These are phyloP conservation scores for Fusarium secorum DNA, from an alignment of 2,329 filamentous ascomycete species.

Conservation along the genomic window DNA sequence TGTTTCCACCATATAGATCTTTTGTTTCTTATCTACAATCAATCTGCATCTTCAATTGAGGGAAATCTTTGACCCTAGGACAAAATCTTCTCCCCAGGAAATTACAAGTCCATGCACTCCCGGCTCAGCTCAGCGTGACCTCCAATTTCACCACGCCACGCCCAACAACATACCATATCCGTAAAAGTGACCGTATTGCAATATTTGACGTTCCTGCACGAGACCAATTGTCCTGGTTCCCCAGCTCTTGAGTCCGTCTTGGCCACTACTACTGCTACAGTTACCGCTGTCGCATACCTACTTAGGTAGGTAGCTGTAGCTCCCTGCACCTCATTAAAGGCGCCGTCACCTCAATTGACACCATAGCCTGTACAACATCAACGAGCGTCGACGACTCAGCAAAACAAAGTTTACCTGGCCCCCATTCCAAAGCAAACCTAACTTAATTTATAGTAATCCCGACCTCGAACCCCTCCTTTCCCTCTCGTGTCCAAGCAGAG, in stretches of 20 bases:
- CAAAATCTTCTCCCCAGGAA: conserved; percentile 9
- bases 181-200: conserved; percentile 25
- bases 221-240: conserved; percentile 16
- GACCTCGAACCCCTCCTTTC: not conserved
- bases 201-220: conserved; percentile 8
- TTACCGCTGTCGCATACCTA: not conserved
- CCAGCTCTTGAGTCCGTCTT: not conserved
- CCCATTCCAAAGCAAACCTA: conserved; percentile 17
- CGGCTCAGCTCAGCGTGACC: conserved; percentile 30
- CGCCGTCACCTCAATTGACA: not conserved
- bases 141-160: conserved; percentile 27
- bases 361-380: not conserved
- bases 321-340: not conserved
- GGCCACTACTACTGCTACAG: not conserved
- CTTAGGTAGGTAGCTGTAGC: not conserved
- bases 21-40: not conserved
- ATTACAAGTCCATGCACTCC: conserved; percentile 33
- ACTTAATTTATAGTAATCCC: no score
- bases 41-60: not conserved
- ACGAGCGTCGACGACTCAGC: not conserved
- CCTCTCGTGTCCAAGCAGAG: not conserved
- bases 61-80: conserved; percentile 4
- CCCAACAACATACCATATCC: conserved; percentile 27
- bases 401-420: conserved; percentile 17
- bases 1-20: not conserved